phyloP scores from a whole-genome alignment of 2,329 filamentous ascomycete genomes.

The Aspergillus texensis region DNA sequence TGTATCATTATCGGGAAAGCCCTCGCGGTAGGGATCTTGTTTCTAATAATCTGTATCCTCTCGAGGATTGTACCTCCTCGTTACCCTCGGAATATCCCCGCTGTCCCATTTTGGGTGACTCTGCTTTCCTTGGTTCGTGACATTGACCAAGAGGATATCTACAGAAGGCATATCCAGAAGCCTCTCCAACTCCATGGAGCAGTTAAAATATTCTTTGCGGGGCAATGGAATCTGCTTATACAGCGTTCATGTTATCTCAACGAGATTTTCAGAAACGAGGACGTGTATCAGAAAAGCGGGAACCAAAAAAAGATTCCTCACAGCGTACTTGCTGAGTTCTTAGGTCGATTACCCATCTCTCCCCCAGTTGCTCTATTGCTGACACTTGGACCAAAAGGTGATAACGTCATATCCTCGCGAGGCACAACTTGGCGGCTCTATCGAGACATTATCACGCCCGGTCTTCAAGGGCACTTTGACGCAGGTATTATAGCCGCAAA shows the following conservation, averaged over 20 bases:
- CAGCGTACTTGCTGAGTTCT: constrained; percentile 35
- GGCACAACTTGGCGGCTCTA: constrained; percentile 38
- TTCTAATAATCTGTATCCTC: background rate
- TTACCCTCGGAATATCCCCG: background rate
- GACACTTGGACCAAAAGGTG: background rate
- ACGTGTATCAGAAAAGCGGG: constrained; percentile 26
- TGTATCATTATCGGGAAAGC: background rate
- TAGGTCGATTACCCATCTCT: constrained; percentile 37
- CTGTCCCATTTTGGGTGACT: constrained; percentile 49
- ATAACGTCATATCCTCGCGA: constrained; percentile 35
- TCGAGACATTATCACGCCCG: constrained; percentile 9
- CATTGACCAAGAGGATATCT: constrained; percentile 48
- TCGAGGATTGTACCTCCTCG: background rate
- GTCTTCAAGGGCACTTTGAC: background rate
- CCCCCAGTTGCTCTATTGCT: background rate
- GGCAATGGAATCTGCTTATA: background rate
- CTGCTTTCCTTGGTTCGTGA: constrained; percentile 47
- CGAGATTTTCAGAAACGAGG: constrained; percentile 31
- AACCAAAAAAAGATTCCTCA: constrained; percentile 35
- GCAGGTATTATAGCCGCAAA: background rate
- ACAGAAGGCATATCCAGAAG: constrained; percentile 41
- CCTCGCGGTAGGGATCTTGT: background rate
- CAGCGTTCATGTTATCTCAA: constrained; percentile 32
- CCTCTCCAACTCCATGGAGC: constrained; percentile 32
- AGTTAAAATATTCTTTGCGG: constrained; percentile 44